Base-by-base conservation (phyloP, 805 yeast species). In the Candida berthetii region DNA sequence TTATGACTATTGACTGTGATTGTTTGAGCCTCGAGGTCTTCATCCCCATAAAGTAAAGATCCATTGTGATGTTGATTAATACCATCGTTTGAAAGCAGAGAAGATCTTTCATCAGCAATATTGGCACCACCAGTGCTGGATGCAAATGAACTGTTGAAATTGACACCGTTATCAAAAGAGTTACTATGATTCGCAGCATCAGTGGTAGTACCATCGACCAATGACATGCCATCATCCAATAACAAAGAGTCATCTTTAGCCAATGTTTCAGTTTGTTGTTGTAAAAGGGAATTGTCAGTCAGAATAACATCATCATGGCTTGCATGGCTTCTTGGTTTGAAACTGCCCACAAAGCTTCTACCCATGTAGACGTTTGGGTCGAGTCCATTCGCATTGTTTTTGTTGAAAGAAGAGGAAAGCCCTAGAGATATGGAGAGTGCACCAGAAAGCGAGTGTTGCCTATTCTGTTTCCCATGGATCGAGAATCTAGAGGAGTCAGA, bases 361-460 rank as follows among this genome's bases (percentile, higher is more conserved):
- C 55, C 58, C 29, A 54, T 37, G 19, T 49, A 40, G 1, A 48
- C 41, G 7, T 42, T 40, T 16, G 42, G 43, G 13, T 45, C 49
- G 15, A 44, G n/a, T n/a, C n/a, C n/a, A n/a, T n/a, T n/a, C n/a
- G n/a, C 24, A 28, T 36, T 37, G 17, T 39, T 36, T 35, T 49
- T 47, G 11, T 41, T 39, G 38, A 38, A 47, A 5, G 60, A 55
- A 6, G 58, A 51, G 3, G 56, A 47, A 7, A 55, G 49, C 1
- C 60, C 60, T 36, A 55, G 31, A 0, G 60, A 55, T 14, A 55
- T 47, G 3, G 57, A 49, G 6, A 55, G 47, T 0, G 60, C 60
- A 10, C 48, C 57, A 0, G 55, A 49, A 11, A 54, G 44, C 6
- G 60, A 52, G 32, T 46, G 50, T 22, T 45, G 50, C 9, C 45